Base-by-base conservation (phyloP, 768 basidiomycete genomes). In the Mycena vitilis region DNA sequence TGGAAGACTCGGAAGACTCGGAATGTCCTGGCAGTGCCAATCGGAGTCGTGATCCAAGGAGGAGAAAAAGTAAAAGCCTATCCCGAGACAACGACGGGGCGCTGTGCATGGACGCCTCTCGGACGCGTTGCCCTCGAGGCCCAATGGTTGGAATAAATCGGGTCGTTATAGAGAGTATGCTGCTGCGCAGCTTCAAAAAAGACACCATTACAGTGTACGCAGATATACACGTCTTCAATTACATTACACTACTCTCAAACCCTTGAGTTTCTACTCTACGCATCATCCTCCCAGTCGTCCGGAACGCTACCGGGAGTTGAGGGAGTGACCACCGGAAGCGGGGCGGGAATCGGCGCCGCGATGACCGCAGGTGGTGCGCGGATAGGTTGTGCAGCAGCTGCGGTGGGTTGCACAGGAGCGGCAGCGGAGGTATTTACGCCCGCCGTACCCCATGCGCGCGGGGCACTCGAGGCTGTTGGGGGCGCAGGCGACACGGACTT, bases 221-320 rank as follows among this genome's bases (percentile, higher is more conserved):
- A 42, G 16, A 42, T 2, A 16, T 52, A 18, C 52, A 36, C 25
- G 30, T 53, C 16, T 36, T 36, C 5, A 34, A 53, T 36, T 54
- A 62, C 62, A 53, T 36, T 54, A 62, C 62, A 63, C 52, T 15
- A 20, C 47, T 23, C 30, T 30, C 30, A 5, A 25, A 36, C 23
- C 9, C n/a, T 48, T 9, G 47, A 18, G 40, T 22, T 40, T 55
- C 51, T 22, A 9, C 6, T 13, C 61, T 73, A 86, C 6, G 66
- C 72, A 65, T 86, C 88, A 53, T 89, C 86, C 67, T 89, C 88
- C 88, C 88, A 89, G 69, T 84, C 76, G 42, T 86, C 83, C 1
- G 87, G 88, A 8, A 89, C 81, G 49, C 73, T 73, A 40, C 69
- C 77, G 16, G 60, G 58, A 30, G 67, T 66, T 38, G 38, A 20